phyloP scores from a whole-genome alignment of 2,329 filamentous ascomycete genomes.

The Microsporum canis region DNA sequence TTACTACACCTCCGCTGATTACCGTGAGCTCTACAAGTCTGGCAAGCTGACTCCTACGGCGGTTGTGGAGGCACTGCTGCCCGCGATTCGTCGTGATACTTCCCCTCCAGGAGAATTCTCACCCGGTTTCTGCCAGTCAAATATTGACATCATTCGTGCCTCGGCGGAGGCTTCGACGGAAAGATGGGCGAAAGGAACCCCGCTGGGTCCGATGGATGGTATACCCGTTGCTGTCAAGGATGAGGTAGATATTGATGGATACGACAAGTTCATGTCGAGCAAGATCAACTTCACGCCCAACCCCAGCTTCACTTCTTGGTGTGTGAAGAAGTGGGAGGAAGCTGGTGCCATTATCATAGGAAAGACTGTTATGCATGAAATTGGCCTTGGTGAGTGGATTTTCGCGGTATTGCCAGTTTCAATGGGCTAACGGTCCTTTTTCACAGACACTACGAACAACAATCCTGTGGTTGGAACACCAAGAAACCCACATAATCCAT shows the following conservation, averaged over 20 bases:
- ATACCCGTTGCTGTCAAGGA: conserved; percentile 78
- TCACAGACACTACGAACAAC: conserved; percentile 63
- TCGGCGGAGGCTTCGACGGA: conserved; percentile 63
- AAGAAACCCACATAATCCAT: conserved; percentile 62
- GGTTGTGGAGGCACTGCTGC: conserved; percentile 60
- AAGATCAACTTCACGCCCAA: conserved; percentile 45
- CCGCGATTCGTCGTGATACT: conserved; percentile 53
- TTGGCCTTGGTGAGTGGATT: conserved; percentile 50
- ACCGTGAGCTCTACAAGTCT: conserved; percentile 60
- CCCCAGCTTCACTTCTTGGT: conserved; percentile 53
- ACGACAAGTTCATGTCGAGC: conserved; percentile 55
- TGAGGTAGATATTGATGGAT: conserved; percentile 61
- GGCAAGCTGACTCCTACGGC: conserved; percentile 60
- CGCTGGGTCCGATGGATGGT: conserved; percentile 63
- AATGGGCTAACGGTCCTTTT: not conserved
- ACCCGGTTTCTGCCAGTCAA: conserved; percentile 59
- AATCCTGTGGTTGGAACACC: conserved; percentile 66
- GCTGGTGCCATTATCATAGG: conserved; percentile 65
- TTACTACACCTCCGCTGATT: conserved; percentile 64
- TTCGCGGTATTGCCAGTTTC: not conserved
- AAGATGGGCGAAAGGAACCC: conserved; percentile 56
- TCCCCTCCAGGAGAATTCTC: conserved; percentile 50
- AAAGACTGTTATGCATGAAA: conserved; percentile 69
- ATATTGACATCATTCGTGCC: conserved; percentile 50
- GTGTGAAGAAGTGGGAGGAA: conserved; percentile 58